These are phyloP conservation scores for Yarrowia osloensis DNA, from an alignment of 805 yeast genomes.

Conservation along the genomic window DNA sequence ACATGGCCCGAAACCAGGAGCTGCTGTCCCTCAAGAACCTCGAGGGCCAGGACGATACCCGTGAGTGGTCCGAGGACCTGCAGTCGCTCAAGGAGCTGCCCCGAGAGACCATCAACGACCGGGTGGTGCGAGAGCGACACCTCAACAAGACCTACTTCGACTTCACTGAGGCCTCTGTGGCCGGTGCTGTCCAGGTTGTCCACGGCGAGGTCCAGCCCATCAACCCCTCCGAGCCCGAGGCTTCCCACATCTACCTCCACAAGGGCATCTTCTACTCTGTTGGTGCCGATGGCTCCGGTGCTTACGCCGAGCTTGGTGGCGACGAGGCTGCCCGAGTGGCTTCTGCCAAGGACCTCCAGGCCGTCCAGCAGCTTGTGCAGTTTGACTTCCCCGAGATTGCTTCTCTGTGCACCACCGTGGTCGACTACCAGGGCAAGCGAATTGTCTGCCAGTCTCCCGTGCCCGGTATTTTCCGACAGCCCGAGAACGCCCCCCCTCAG, in stretches of 20 bases:
- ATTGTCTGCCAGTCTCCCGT: slow-evolving; percentile 92
- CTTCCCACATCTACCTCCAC: slow-evolving; percentile 67
- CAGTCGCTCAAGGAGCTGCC: slow-evolving; percentile 80
- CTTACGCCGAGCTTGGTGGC: slow-evolving; percentile 69
- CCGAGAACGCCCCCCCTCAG: slow-evolving; percentile 47
- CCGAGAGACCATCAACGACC: slow-evolving; percentile 55
- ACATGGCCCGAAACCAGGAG: slow-evolving; percentile 61
- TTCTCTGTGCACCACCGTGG: slow-evolving; percentile 77
- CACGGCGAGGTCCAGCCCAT: slow-evolving; percentile 74
- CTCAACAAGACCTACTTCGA: slow-evolving; percentile 71
- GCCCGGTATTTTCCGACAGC: slow-evolving; percentile 74
- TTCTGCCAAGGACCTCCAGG: slow-evolving; percentile 72
- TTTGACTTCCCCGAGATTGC: slow-evolving; percentile 64
- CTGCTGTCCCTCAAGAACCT: slow-evolving; percentile 56
- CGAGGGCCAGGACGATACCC: slow-evolving; percentile 58
- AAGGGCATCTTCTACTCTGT: slow-evolving; percentile 86
- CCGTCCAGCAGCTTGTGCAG: slow-evolving; percentile 67
- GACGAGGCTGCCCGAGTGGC: slow-evolving; percentile 83
- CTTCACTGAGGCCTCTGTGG: slow-evolving; percentile 71
- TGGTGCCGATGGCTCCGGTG: slow-evolving; percentile 70
- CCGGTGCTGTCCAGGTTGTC: slow-evolving; percentile 75
- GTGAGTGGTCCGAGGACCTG: slow-evolving; percentile 90
- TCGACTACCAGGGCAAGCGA: slow-evolving; percentile 88
- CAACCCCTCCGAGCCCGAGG: slow-evolving; percentile 71
- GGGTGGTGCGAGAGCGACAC: slow-evolving; percentile 73